These are phyloP conservation scores for Acanthochlamys bracteata DNA, from an alignment of 106 monocot genomes.

Conservation along the genomic window DNA sequence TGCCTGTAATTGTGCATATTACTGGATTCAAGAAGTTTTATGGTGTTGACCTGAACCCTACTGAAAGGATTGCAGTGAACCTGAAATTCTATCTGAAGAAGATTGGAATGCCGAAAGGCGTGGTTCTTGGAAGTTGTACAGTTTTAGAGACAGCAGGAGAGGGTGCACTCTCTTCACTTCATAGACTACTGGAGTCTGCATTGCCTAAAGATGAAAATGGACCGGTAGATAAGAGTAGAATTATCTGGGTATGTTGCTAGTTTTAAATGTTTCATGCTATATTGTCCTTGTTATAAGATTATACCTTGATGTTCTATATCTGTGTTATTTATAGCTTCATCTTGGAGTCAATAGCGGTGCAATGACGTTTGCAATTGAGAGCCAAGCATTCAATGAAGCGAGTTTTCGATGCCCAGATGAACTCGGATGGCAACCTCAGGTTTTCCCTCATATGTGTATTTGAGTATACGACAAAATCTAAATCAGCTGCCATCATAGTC, in stretches of 20 bases:
- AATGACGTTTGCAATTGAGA: slow-evolving; percentile 74
- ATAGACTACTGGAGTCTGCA: slow-evolving; percentile 50
- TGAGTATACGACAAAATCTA: background rate
- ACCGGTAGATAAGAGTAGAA: slow-evolving; percentile 23
- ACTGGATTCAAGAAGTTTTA: slow-evolving; percentile 25
- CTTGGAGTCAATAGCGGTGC: slow-evolving; percentile 98
- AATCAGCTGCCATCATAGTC: too few relatives aligned
- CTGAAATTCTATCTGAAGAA: slow-evolving; percentile 29
- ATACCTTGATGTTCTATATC: too few relatives aligned
- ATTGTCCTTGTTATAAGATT: too few relatives aligned
- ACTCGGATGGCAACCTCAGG: slow-evolving; percentile 96
- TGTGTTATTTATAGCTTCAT: slow-evolving; percentile 41
- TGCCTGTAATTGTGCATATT: slow-evolving; percentile 14
- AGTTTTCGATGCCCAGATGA: slow-evolving; percentile 91
- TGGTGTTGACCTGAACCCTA: slow-evolving; percentile 20
- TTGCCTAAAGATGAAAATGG: slow-evolving; percentile 20
- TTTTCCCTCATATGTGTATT: slow-evolving; percentile 2
- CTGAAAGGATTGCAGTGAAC: slow-evolving; percentile 16
- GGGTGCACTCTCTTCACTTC: slow-evolving; percentile 53
- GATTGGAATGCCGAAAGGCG: slow-evolving; percentile 62
- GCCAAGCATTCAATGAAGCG: slow-evolving; percentile 91
- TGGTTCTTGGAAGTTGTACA: slow-evolving; percentile 65
- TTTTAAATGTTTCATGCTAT: background rate
- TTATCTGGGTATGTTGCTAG: slow-evolving; percentile 48
- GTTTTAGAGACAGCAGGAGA: slow-evolving; percentile 88